Percentiles rank a stretch among this genome's conserved stretches.
Evolutionary conservation across 257 asterid species (phyloP).

Genomic region (Jasminum sambac): DNA sequence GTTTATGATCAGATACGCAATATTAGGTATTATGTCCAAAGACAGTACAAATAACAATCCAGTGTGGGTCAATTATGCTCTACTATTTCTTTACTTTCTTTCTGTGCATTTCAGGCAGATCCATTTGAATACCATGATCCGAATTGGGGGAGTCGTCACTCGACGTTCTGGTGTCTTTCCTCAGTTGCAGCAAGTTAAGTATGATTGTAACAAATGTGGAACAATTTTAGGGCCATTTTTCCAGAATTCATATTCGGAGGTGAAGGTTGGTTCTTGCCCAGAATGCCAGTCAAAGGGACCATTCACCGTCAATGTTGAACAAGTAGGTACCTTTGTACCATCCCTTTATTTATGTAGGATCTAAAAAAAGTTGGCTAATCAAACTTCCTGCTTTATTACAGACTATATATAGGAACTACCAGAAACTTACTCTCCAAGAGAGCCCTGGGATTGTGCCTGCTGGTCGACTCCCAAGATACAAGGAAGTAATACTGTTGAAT

Average conservation of each 20-base stretch:
- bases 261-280: slow-evolving; percentile 96
- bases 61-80: background rate
- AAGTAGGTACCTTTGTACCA: slow-evolving; percentile 46
- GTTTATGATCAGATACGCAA: slow-evolving; percentile 96
- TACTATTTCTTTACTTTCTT: background rate
- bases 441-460: slow-evolving; percentile 99
- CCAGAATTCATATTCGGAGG: slow-evolving; percentile 97
- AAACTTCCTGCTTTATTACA: slow-evolving; percentile 34
- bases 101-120: slow-evolving; percentile 68
- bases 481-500: slow-evolving; percentile 96
- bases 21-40: slow-evolving; percentile 56
- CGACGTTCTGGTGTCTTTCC: slow-evolving; percentile 98
- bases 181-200: slow-evolving; percentile 93
- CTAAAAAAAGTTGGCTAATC: slow-evolving; percentile 17
- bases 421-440: slow-evolving; percentile 95
- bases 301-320: slow-evolving; percentile 89
- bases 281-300: slow-evolving; percentile 98
- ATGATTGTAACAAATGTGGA: slow-evolving; percentile 89
- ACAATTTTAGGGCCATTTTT: slow-evolving; percentile 90
- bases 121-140: slow-evolving; percentile 96
- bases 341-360: slow-evolving; percentile 6
- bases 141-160: slow-evolving; percentile 97
- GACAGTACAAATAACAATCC: slow-evolving; percentile 8
- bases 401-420: slow-evolving; percentile 97
- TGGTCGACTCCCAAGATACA: slow-evolving; percentile 97